phyloP scores from a whole-genome alignment of 495 filamentous ascomycete genomes.

The Lophium mytilinum region DNA sequence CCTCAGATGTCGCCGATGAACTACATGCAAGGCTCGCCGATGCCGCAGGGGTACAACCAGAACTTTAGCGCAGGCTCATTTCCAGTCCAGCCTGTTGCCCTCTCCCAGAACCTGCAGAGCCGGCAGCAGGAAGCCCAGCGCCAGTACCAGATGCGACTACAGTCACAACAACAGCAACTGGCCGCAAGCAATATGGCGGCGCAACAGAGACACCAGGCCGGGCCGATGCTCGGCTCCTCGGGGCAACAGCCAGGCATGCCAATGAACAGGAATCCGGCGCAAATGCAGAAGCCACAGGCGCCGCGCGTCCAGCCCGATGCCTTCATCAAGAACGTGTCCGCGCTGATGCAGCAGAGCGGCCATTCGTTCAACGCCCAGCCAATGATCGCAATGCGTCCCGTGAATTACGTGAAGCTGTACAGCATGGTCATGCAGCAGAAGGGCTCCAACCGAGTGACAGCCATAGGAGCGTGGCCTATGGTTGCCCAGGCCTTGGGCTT shows the following conservation, averaged over 20 bases:
- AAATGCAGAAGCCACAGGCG: slow-evolving; percentile 12
- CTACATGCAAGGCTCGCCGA: slow-evolving; percentile 39
- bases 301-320: slow-evolving; percentile 46
- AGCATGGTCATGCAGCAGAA: slow-evolving; percentile 57
- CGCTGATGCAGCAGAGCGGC: slow-evolving; percentile 63
- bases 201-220: slow-evolving; percentile 24
- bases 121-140: slow-evolving; percentile 34
- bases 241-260: slow-evolving; percentile 41
- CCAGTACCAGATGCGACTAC: slow-evolving; percentile 36
- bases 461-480: slow-evolving; percentile 60
- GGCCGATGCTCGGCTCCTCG: slow-evolving; percentile 18
- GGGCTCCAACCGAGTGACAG: slow-evolving; percentile 66
- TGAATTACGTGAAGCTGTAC: slow-evolving; percentile 70
- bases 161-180: slow-evolving; percentile 55
- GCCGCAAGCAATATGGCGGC: slow-evolving; percentile 43
- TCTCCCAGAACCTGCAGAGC: slow-evolving; percentile 44
- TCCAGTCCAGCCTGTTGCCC: slow-evolving; percentile 31
- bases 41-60: slow-evolving; percentile 41
- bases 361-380: slow-evolving; percentile 64
- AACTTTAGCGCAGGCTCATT: slow-evolving; percentile 12
- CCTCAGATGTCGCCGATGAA: slow-evolving; percentile 35
- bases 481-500: slow-evolving; percentile 63
- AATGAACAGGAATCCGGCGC: slow-evolving; percentile 38
- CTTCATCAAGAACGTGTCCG: slow-evolving; percentile 66
- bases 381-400: slow-evolving; percentile 55